phyloP scores from a whole-genome alignment of 495 filamentous ascomycete species.

The Penicillium lagena region DNA sequence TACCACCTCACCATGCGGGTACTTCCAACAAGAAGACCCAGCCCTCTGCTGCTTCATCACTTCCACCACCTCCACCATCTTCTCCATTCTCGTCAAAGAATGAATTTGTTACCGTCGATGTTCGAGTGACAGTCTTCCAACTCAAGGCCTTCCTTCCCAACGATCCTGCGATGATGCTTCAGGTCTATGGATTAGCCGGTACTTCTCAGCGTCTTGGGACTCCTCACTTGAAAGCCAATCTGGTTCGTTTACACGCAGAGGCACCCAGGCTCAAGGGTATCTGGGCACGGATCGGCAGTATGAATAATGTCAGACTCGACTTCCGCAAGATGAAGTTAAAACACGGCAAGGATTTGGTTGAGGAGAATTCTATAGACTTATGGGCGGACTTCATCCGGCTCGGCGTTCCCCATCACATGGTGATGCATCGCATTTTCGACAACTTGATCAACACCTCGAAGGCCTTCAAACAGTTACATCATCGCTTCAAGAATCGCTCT shows the following conservation, averaged over 20 bases:
- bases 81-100: constrained; percentile 21
- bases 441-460: constrained; percentile 87
- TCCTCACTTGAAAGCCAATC: constrained; percentile 68
- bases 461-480: constrained; percentile 79
- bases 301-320: constrained; percentile 75
- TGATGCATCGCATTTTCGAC: constrained; percentile 86
- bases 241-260: constrained; percentile 78
- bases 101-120: constrained; percentile 76
- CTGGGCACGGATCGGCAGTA: constrained; percentile 79
- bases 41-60: constrained; percentile 9
- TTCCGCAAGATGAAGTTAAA: constrained; percentile 69
- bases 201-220: constrained; percentile 79
- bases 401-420: constrained; percentile 89
- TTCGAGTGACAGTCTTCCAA: constrained; percentile 73
- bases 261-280: constrained; percentile 71
- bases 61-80: constrained; percentile 23
- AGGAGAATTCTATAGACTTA: constrained; percentile 82
- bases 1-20: constrained; percentile 11
- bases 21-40: constrained; percentile 5
- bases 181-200: constrained; percentile 71
- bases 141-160: constrained; percentile 81
- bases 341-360: constrained; percentile 47
- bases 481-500: constrained; percentile 80
- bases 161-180: constrained; percentile 85
- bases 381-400: constrained; percentile 78